phyloP scores from a whole-genome alignment of 129 eudicot species.

The Ambrosia artemisiifolia region DNA sequence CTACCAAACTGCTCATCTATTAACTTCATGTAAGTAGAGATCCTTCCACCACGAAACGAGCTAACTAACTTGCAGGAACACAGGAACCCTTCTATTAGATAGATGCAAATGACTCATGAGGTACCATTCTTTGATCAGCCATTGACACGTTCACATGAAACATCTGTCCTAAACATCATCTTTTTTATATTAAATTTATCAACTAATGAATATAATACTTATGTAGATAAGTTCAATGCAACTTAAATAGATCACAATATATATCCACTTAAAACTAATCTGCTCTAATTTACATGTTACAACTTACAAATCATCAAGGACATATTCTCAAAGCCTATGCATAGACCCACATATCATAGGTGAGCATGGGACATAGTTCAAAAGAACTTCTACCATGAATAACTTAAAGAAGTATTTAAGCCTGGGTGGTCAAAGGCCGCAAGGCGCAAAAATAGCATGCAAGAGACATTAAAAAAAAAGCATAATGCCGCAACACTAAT shows the following conservation, averaged over 20 bases:
- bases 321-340: background rate
- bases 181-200: background rate
- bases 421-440: too few relatives aligned
- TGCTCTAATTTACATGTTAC: background rate
- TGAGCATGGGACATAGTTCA: background rate
- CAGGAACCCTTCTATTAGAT: background rate
- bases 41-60: conserved; percentile 8
- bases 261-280: background rate
- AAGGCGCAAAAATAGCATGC: too few relatives aligned
- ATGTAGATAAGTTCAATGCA: background rate
- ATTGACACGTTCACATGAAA: background rate
- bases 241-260: background rate
- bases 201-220: background rate
- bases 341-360: conserved; percentile 3
- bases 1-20: conserved; percentile 1
- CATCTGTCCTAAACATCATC: background rate
- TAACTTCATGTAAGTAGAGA: background rate
- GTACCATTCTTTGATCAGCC: background rate
- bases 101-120: background rate
- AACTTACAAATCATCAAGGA: background rate
- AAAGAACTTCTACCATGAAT: background rate
- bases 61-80: conserved; percentile 1
- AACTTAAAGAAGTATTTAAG: background rate
- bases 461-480: too few relatives aligned
- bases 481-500: too few relatives aligned